phyloP scores from a whole-genome alignment of 345 rosid genomes.

The Salix arbutifolia region DNA sequence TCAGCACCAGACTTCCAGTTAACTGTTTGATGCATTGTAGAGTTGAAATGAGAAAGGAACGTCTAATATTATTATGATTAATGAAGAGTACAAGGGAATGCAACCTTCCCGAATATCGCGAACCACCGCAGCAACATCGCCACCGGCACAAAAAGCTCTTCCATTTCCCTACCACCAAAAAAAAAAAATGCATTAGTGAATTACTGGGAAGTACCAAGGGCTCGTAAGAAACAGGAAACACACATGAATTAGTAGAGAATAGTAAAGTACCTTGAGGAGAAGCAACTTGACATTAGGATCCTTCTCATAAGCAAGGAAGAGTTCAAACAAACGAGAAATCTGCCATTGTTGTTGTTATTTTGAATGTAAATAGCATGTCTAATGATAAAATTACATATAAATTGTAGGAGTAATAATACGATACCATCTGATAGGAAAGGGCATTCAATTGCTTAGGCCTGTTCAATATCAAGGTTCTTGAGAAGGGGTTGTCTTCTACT shows the following conservation, averaged over 20 bases:
- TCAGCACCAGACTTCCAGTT: conserved; percentile 54
- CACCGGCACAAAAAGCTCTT: conserved; percentile 79
- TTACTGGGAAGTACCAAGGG: background rate
- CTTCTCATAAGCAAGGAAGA: conserved; percentile 53
- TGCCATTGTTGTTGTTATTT: conserved; percentile 10
- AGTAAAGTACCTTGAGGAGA: conserved; percentile 55
- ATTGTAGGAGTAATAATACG: background rate
- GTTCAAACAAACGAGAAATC: conserved; percentile 53
- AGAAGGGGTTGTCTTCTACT: conserved; percentile 48
- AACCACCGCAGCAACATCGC: conserved; percentile 65
- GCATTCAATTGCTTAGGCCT: conserved; percentile 75
- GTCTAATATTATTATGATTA: background rate
- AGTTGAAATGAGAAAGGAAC: background rate
- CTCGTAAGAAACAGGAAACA: background rate
- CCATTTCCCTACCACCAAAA: conserved; percentile 50
- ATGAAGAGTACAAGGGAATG: background rate
- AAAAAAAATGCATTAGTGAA: background rate
- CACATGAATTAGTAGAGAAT: background rate
- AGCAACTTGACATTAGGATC: conserved; percentile 59
- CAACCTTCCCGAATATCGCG: conserved; percentile 42
- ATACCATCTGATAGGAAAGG: conserved; percentile 54
- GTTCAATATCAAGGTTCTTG: conserved; percentile 58
- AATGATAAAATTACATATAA: background rate
- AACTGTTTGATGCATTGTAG: conserved; percentile 36
- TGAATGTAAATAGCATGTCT: background rate